A percentile compares a stretch with the other conserved stretches of the same genome.
phyloP scores from a whole-genome alignment of 192 early-diverging fungal species.

The Rhizophagus sp. region DNA sequence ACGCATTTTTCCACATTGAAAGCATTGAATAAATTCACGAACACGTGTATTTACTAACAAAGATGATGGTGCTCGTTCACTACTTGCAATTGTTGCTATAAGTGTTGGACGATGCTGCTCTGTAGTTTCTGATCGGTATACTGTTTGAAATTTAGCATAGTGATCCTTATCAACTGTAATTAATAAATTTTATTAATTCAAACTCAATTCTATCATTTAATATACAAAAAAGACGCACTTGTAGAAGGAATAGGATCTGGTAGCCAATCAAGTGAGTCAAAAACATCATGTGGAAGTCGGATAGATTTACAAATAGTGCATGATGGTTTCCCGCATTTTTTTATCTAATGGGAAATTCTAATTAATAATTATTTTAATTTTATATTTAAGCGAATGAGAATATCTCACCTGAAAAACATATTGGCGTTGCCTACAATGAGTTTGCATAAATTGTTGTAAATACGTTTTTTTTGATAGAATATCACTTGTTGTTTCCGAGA shows the following conservation, averaged over 20 bases:
- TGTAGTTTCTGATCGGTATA: not conserved
- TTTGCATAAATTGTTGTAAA: not conserved
- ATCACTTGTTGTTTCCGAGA: not conserved
- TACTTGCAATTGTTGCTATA: not conserved
- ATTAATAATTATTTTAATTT: not conserved
- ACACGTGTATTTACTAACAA: not conserved
- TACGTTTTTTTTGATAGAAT: conserved; percentile 2
- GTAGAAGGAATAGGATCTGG: conserved; percentile 1
- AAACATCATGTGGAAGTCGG: not conserved
- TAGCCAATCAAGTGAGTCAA: not conserved
- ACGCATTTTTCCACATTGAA: not conserved
- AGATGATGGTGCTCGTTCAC: not conserved
- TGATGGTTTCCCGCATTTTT: not conserved
- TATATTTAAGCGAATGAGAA: not conserved
- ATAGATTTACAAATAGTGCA: not conserved
- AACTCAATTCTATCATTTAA: not conserved
- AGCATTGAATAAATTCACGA: not conserved
- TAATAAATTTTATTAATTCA: not conserved
- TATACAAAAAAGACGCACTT: not conserved
- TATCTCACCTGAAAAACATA: not conserved
- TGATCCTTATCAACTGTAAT: not conserved
- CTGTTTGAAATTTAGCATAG: not conserved
- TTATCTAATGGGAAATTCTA: not conserved
- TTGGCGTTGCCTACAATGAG: not conserved
- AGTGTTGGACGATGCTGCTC: not conserved